These are phyloP conservation scores for Ichthyophthirius multifiliis DNA, from an alignment of 169 alveolate species.

Conservation along the genomic window DNA sequence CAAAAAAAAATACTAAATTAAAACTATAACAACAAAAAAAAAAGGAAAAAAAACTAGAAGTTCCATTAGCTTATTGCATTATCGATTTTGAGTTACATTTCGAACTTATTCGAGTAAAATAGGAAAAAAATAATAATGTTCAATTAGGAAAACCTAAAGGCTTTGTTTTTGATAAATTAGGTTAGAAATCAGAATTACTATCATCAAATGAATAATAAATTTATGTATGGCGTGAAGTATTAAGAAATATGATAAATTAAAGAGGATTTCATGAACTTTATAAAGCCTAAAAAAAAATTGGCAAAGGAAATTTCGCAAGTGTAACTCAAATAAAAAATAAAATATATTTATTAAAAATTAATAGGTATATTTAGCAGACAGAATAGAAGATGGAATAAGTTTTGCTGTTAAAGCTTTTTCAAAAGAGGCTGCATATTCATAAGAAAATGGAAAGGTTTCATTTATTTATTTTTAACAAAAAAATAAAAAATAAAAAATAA, in stretches of 20 bases:
- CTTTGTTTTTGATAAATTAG: background rate
- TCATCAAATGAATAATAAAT: background rate
- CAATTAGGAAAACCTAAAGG: constrained; percentile 18
- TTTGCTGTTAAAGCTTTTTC: constrained; percentile 46
- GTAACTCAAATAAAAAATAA: background rate
- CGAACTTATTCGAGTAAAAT: background rate
- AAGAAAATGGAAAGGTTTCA: constrained; percentile 42
- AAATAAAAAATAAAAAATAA: background rate
- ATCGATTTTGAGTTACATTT: background rate
- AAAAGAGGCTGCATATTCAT: constrained; percentile 34
- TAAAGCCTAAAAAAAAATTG: constrained; percentile 35
- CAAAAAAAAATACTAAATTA: no score
- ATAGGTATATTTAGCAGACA: constrained; percentile 44
- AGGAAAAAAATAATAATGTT: background rate
- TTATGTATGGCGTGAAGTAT: constrained; percentile 29
- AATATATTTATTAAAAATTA: background rate
- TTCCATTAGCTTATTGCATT: no score
- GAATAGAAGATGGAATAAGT: constrained; percentile 36
- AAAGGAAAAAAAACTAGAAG: no score
- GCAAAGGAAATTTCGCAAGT: constrained; percentile 47
- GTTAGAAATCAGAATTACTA: background rate
- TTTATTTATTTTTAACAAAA: background rate
- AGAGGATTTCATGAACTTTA: constrained; percentile 41
- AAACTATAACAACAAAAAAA: no score
- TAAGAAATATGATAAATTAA: constrained; percentile 29